Conservation (phyloP, 257 asterid species). For the Solanum virginianum region DNA sequence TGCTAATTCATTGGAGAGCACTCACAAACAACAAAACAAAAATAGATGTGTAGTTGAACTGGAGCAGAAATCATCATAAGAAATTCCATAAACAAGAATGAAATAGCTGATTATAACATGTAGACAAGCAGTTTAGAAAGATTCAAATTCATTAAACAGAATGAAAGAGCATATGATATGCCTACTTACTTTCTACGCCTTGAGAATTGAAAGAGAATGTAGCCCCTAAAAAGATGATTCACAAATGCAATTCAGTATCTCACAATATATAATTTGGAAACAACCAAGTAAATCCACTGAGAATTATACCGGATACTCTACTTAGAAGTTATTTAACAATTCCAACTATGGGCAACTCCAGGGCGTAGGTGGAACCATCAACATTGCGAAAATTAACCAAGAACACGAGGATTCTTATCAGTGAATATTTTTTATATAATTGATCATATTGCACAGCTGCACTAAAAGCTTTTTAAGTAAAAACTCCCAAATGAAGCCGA, state of each 20-base stretch:
- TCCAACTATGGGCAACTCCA: background rate
- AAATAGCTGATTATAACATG: background rate
- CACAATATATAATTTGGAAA: background rate
- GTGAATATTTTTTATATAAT: background rate
- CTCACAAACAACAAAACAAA: background rate
- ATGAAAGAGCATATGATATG: background rate
- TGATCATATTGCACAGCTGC: background rate
- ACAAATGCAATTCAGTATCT: background rate
- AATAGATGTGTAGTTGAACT: background rate
- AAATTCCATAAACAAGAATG: background rate
- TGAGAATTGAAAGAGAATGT: background rate
- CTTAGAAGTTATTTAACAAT: background rate
- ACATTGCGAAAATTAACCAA: background rate
- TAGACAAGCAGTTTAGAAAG: background rate
- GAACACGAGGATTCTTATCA: background rate
- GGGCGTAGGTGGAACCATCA: background rate
- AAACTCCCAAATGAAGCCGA: background rate
- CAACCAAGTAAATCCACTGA: background rate
- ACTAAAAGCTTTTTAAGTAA: background rate
- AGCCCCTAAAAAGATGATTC: background rate
- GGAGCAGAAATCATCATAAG: background rate
- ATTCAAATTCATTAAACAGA: background rate
- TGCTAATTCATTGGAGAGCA: background rate
- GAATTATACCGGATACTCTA: background rate
- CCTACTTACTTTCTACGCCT: background rate